Evolutionary conservation across 2,329 filamentous ascomycete species (phyloP).

Genomic region (Alternaria triticimaculans): DNA sequence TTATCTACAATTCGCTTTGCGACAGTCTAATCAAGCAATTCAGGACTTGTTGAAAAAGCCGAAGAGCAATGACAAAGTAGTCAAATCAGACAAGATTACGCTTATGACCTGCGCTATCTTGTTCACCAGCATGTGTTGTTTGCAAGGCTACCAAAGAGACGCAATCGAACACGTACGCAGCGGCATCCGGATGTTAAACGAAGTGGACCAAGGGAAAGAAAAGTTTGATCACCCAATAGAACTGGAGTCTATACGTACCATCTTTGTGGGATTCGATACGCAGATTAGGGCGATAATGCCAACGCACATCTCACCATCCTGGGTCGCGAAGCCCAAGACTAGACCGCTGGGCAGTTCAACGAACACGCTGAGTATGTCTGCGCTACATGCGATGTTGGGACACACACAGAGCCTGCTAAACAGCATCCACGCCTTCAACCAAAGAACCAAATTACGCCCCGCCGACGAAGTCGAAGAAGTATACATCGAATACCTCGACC

Average conservation of each 20-base stretch:
- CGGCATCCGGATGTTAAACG: conserved; percentile 39
- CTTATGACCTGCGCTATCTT: conserved; percentile 42
- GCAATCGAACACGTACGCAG: conserved; percentile 40
- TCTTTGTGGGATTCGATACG: conserved; percentile 41
- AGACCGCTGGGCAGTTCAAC: conserved; percentile 3
- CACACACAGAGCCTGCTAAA: conserved; percentile 34
- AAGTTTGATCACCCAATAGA: conserved; percentile 28
- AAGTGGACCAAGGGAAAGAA: conserved; percentile 27
- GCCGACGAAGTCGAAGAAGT: conserved; percentile 21
- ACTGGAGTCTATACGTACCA: conserved; percentile 34
- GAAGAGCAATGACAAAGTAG: not conserved
- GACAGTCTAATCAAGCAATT: conserved; percentile 41
- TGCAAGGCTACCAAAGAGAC: conserved; percentile 39
- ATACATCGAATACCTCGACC: conserved; percentile 5
- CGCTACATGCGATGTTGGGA: conserved; percentile 17
- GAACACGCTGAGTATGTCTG: conserved; percentile 13
- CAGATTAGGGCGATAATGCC: conserved; percentile 40
- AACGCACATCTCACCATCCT: conserved; percentile 20
- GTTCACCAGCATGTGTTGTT: conserved; percentile 40
- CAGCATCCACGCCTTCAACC: conserved; percentile 34
- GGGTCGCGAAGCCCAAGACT: conserved; percentile 32
- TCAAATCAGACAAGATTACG: conserved; percentile 31
- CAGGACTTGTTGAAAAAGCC: conserved; percentile 26
- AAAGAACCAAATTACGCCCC: conserved; percentile 17
- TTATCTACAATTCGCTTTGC: conserved; percentile 39